Conservation (phyloP, 495 filamentous ascomycete genomes). For the Trichodelitschia bisporula region DNA sequence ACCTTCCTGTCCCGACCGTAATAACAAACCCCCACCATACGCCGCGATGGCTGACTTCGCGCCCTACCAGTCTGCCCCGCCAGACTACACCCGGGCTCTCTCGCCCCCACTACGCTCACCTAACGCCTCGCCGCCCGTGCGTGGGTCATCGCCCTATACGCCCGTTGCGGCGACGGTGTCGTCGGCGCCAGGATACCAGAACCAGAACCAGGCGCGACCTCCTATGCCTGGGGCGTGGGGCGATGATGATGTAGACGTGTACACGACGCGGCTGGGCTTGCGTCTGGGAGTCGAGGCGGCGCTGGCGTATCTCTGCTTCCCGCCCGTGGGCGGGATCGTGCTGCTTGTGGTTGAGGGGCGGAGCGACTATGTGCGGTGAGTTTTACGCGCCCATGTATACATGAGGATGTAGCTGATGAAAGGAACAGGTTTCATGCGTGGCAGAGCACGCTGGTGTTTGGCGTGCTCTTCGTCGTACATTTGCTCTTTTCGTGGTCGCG, state of each 20-base stretch:
- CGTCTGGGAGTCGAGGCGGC: slow-evolving; percentile 62
- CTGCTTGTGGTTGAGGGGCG: slow-evolving; percentile 72
- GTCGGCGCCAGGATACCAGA: slow-evolving; percentile 1
- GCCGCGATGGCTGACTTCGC: too few relatives aligned
- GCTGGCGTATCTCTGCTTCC: slow-evolving; percentile 67
- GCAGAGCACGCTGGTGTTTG: slow-evolving; percentile 78
- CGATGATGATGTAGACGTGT: slow-evolving; percentile 26
- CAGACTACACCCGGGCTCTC: slow-evolving; percentile 47
- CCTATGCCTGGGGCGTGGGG: slow-evolving; percentile 11
- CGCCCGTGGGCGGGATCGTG: slow-evolving; percentile 68
- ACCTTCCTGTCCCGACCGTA: too few relatives aligned
- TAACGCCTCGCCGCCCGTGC: slow-evolving; percentile 17
- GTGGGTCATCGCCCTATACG: slow-evolving; percentile 15
- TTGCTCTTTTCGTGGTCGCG: slow-evolving; percentile 63
- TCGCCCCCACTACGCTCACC: slow-evolving; percentile 31
- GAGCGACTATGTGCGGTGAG: slow-evolving; percentile 83
- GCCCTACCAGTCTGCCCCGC: slow-evolving; percentile 75
- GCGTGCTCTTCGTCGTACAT: slow-evolving; percentile 61
- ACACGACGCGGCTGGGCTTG: slow-evolving; percentile 46
- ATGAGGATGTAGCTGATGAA: neutral
- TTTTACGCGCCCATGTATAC: slow-evolving; percentile 1
- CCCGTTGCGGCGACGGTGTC: slow-evolving; percentile 8
- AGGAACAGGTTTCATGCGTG: slow-evolving; percentile 68
- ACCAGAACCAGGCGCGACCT: neutral
- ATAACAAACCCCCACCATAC: too few relatives aligned